Conservation (phyloP, 2,329 filamentous ascomycete species). For the Dactylellina cionopaga region DNA sequence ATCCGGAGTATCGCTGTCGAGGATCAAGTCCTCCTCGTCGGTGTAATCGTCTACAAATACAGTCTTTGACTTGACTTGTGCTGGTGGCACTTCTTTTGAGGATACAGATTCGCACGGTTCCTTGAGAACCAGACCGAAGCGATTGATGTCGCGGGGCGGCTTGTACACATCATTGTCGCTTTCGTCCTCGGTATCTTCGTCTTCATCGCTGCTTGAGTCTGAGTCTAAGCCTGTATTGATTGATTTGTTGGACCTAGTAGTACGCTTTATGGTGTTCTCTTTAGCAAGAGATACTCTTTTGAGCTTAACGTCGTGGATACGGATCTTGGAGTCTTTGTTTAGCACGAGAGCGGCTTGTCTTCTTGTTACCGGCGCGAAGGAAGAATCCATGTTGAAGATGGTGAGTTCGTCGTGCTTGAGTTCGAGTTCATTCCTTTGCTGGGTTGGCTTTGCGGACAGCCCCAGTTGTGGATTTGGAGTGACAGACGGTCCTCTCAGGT, state of each 20-base stretch:
- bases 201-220: too few relatives aligned
- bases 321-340: not conserved
- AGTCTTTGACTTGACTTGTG: not conserved
- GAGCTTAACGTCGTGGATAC: not conserved
- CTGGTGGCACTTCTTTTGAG: not conserved
- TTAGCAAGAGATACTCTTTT: conserved; percentile 13
- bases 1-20: conserved; percentile 43
- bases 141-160: not conserved
- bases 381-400: conserved; percentile 49
- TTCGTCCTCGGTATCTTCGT: not conserved
- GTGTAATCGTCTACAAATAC: conserved; percentile 5
- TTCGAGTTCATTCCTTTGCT: not conserved
- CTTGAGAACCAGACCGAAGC: conserved; percentile 4
- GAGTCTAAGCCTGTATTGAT: too few relatives aligned
- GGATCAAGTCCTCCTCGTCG: conserved; percentile 18
- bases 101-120: not conserved
- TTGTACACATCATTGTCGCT: not conserved
- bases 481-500: too few relatives aligned
- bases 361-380: conserved; percentile 41
- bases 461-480: not conserved
- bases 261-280: too few relatives aligned
- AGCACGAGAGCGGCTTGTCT: conserved; percentile 32
- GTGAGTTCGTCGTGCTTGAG: conserved; percentile 41
- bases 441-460: not conserved
- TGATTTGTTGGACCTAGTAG: too few relatives aligned